Evolutionary conservation across 169 alveolate genomes (phyloP).

Genomic region (Ichthyophthirius multifiliis): DNA sequence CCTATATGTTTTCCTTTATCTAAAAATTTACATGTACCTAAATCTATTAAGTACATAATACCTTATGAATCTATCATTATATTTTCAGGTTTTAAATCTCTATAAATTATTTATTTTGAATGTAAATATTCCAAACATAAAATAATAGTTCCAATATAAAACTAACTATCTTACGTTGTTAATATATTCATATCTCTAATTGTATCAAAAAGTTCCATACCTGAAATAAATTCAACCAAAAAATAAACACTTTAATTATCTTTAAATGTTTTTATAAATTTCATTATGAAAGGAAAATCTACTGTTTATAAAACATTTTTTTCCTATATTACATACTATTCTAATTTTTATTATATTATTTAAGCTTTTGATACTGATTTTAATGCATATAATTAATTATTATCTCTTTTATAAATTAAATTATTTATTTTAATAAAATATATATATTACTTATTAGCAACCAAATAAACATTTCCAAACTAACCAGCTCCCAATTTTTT

Average conservation of each 20-base stretch:
- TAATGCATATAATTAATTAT: conserved; percentile 22
- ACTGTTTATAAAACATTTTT: conserved; percentile 27
- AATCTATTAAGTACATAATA: conserved; percentile 74
- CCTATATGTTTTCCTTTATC: conserved; percentile 15
- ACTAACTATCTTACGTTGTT: conserved; percentile 43
- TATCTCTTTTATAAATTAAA: conserved; percentile 3
- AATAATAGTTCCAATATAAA: conserved; percentile 53
- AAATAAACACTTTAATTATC: conserved; percentile 67
- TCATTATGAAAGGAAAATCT: conserved; percentile 70
- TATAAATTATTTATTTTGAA: conserved; percentile 53
- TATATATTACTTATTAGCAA: conserved; percentile 32
- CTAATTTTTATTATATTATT: conserved; percentile 38
- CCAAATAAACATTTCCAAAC: conserved; percentile 52
- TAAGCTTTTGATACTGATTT: conserved; percentile 40
- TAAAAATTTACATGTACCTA: conserved; percentile 81
- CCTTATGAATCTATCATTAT: conserved; percentile 80
- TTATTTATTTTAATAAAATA: neutral
- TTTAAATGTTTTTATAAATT: conserved; percentile 62
- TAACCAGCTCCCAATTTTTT: conserved; percentile 44
- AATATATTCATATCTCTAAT: conserved; percentile 42
- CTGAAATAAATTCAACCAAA: conserved; percentile 71
- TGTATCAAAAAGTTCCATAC: conserved; percentile 73
- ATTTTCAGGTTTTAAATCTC: conserved; percentile 88
- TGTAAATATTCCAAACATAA: conserved; percentile 70
- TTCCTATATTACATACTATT: conserved; percentile 33